Evolutionary conservation across 345 rosid genomes (phyloP).

Genomic region (Salix caprea): DNA sequence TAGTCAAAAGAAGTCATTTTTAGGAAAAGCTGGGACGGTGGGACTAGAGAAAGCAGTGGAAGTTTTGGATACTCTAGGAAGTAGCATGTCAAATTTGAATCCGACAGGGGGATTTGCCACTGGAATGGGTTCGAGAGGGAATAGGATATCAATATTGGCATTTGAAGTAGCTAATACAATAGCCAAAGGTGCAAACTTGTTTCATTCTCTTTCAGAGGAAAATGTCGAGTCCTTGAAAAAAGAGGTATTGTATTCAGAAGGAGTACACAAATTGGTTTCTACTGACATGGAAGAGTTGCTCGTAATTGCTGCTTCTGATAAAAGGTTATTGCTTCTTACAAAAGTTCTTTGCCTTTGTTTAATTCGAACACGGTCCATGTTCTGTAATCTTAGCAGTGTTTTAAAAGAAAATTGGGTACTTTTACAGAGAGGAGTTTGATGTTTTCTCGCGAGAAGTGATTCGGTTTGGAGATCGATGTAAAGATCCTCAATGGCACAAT

Average conservation of each 20-base stretch:
- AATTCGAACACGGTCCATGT: background rate
- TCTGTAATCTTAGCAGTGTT: background rate
- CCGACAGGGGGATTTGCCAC: slow-evolving; percentile 47
- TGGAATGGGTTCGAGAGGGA: slow-evolving; percentile 50
- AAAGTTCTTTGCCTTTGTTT: background rate
- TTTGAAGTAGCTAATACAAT: slow-evolving; percentile 96
- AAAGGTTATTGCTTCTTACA: slow-evolving; percentile 52
- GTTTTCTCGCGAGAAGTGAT: slow-evolving; percentile 68
- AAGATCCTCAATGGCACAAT: slow-evolving; percentile 88
- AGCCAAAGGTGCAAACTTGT: slow-evolving; percentile 64
- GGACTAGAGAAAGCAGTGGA: slow-evolving; percentile 72
- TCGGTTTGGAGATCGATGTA: slow-evolving; percentile 83
- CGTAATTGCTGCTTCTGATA: slow-evolving; percentile 78
- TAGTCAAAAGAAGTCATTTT: slow-evolving; percentile 46
- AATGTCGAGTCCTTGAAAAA: slow-evolving; percentile 53
- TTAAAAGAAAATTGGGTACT: background rate
- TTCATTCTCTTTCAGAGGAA: slow-evolving; percentile 67
- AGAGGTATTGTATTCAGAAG: slow-evolving; percentile 62
- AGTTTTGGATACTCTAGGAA: slow-evolving; percentile 70
- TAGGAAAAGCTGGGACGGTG: slow-evolving; percentile 55
- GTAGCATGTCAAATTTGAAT: slow-evolving; percentile 71
- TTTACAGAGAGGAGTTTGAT: slow-evolving; percentile 74
- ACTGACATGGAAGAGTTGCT: slow-evolving; percentile 57
- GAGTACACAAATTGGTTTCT: slow-evolving; percentile 66
- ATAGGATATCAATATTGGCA: slow-evolving; percentile 54